phyloP scores from a whole-genome alignment of 805 yeast species.

The Kodamaea hsintzibuensis region DNA sequence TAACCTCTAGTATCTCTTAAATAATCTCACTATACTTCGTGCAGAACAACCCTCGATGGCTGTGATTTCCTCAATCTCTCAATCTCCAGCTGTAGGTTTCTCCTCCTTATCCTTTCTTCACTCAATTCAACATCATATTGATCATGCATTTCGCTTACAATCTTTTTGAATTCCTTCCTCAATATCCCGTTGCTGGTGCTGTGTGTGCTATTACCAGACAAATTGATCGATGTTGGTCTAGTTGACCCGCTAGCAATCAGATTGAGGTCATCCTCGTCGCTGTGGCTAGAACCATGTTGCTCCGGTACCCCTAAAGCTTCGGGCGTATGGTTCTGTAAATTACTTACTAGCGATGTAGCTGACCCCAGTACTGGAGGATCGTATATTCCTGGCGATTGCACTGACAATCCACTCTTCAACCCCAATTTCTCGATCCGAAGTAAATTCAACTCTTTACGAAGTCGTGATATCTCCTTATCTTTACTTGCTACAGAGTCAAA shows the following conservation, averaged over 20 bases:
- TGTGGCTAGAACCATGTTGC: neutral
- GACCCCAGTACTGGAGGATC: constrained; percentile 9
- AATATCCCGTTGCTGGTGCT: constrained; percentile 54
- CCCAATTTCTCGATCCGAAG: constrained; percentile 50
- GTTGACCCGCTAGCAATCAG: constrained; percentile 15
- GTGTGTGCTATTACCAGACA: constrained; percentile 8
- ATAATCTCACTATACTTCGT: neutral
- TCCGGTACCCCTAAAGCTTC: constrained; percentile 11
- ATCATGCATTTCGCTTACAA: constrained; percentile 60
- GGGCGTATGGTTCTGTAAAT: constrained; percentile 11
- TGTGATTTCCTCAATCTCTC: constrained; percentile 3
- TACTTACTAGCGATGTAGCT: constrained; percentile 8
- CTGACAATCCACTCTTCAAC: neutral
- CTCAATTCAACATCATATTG: constrained; percentile 60
- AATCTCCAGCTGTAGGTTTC: constrained; percentile 25
- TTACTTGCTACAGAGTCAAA: constrained; percentile 18
- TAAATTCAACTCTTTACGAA: constrained; percentile 46
- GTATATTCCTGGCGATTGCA: constrained; percentile 8
- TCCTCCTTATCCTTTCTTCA: constrained; percentile 54
- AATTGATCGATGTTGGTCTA: constrained; percentile 16
- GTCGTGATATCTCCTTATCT: constrained; percentile 42
- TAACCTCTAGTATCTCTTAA: no score
- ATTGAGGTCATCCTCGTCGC: constrained; percentile 22
- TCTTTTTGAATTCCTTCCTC: constrained; percentile 66
- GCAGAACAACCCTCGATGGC: neutral